Base-by-base conservation (phyloP, 257 asterid species). In the Przewalskia tangutica region DNA sequence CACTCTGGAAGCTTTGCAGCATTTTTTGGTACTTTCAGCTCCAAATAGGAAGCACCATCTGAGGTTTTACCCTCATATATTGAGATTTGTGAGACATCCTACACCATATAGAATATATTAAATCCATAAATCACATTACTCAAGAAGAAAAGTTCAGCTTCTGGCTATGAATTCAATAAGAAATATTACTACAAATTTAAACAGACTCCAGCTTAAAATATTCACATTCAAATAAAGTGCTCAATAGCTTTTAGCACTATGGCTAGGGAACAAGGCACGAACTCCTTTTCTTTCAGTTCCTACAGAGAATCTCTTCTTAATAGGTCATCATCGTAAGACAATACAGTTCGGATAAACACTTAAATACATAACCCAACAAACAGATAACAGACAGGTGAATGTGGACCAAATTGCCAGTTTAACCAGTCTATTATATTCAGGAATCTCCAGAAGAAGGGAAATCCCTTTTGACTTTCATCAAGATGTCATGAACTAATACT, bases 41-140 rank as follows among this genome's bases (percentile, higher is more conserved):
- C 92, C 87, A 95, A 89, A 84, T 86, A 91, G 83, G 83, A 87
- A 56, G 97, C 97, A 65, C 98, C 98, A 60, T 94, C 98, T 18
- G 89, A 83, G 79, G 89, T 91, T 88, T 89, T 93, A 44, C 82
- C 85, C 80, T 92, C 97, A 27, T 86, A 68, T 76, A 95, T 83
- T 34, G 97, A 84, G 50, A 93, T 81, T 86, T 88, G 95, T 48
- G 96, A 86, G 64, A 89, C 86, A 75, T 92, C 99, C 99, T 95
- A 90, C 89, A 85, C 83, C 13, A 44, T 1, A 70, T 78, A 79
- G 40, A 60, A 80, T 79, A 65, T 5, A 81, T 46, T 18, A 78
- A 67, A 80, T 62, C 59, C 66, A 48, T 58, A 34, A 63, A 62
- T 76, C 64, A 77, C 23, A 18, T 38, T 50, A 36, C 68, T 71